Evolutionary conservation across 1,284 basidiomycete genomes (phyloP).

Genomic region (Exobasidium cylindrosporum): DNA sequence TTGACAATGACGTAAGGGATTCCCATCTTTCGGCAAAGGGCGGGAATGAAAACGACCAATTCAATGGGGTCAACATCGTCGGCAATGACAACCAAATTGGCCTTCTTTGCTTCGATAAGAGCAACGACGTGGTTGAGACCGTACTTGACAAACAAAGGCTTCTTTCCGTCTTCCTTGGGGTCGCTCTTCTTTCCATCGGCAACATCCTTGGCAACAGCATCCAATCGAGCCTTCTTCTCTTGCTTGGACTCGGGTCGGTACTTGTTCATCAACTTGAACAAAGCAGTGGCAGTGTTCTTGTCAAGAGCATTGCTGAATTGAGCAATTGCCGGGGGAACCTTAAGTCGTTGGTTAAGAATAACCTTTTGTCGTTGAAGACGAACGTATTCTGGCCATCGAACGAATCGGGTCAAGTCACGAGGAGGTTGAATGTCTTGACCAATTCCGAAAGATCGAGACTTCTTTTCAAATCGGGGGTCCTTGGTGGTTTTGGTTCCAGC

Average conservation of each 20-base stretch:
- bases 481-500: slow-evolving; percentile 64
- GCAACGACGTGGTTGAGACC: slow-evolving; percentile 95
- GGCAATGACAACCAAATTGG: slow-evolving; percentile 89
- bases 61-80: slow-evolving; percentile 99
- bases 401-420: slow-evolving; percentile 91
- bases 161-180: slow-evolving; percentile 61
- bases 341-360: slow-evolving; percentile 95
- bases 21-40: slow-evolving; percentile 98
- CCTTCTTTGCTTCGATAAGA: slow-evolving; percentile 90
- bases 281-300: slow-evolving; percentile 98
- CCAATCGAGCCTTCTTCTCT: slow-evolving; percentile 95
- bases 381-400: slow-evolving; percentile 99
- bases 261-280: slow-evolving; percentile 98
- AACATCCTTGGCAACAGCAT: slow-evolving; percentile 70
- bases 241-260: slow-evolving; percentile 86
- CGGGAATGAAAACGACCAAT: slow-evolving; percentile 87
- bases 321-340: slow-evolving; percentile 96
- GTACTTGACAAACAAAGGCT: slow-evolving; percentile 93
- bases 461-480: slow-evolving; percentile 94
- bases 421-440: slow-evolving; percentile 91
- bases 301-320: slow-evolving; percentile 97
- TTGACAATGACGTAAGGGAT: slow-evolving; percentile 97
- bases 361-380: slow-evolving; percentile 98
- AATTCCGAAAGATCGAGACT: slow-evolving; percentile 89
- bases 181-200: slow-evolving; percentile 63